Evolutionary conservation across 495 filamentous ascomycete genomes (phyloP), one percentile per base, ranked within the genome.

Genomic region (Xylaria scruposa): DNA sequence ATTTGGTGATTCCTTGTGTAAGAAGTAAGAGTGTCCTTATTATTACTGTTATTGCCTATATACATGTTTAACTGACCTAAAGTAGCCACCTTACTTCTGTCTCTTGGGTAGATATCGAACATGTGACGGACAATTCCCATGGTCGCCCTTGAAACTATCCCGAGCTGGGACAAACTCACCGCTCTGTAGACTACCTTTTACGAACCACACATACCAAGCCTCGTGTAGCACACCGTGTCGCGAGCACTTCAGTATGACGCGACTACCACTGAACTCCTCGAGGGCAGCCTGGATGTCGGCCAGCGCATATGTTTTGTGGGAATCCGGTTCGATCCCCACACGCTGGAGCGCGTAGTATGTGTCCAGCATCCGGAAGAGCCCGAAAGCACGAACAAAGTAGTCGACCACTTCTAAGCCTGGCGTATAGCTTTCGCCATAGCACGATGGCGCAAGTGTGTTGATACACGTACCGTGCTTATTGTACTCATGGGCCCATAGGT

Each of bases 401-500:
- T 91, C 88, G 4, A 90, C 84, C 1, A 89, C 86, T 73, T 92
- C 90, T 42, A 88, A 75, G 31, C 86, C 86, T 0, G 84, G 73
- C 9, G 82, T 79, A 78, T 97, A 94, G 29, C 83, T 80, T 15
- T 78, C 76, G 38, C 79, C 81, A 79, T 97, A 97, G 84, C 94
- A 97, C 58, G 81, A 80, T 0, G 94, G 87, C 15, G 91, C 86
- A 2, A 97, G 84, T 0, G 91, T 93, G 77, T 88, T 89, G 74
- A 93, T 87, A 81, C 91, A 93, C 1, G 90, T 91, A 17, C 87
- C 94, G 75, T 97, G 94, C 76, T 96, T 97, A 76, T 88, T 89
- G 92, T 91, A 97, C 77, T 97, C 94, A 74, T 97, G 93, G 75
- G 92, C 82, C 94, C 93, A 97, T 65, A 97, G 85, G 33, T 84